Conservation (phyloP, 148 eudicot species). For the Pharnaceum exiguum region DNA sequence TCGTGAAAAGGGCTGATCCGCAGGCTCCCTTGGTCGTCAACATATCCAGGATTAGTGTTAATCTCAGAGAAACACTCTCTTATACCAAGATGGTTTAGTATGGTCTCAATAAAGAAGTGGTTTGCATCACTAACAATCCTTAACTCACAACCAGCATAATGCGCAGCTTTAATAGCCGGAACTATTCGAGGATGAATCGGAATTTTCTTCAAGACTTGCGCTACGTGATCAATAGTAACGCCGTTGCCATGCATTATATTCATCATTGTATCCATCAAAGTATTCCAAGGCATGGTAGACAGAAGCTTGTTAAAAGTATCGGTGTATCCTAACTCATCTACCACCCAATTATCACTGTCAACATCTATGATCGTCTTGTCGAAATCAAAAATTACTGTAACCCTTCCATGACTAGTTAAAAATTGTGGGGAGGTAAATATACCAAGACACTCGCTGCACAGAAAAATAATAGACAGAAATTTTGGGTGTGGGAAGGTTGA, state of each 20-base stretch:
- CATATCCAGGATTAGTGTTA: conserved; percentile 59
- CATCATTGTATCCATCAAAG: conserved; percentile 82
- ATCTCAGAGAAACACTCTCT: conserved; percentile 64
- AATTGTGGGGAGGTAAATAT: conserved; percentile 8
- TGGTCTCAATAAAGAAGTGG: conserved; percentile 68
- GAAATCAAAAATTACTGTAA: conserved; percentile 73
- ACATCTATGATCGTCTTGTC: conserved; percentile 85
- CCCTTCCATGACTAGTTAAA: conserved; percentile 41
- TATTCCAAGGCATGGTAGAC: conserved; percentile 89
- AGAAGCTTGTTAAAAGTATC: conserved; percentile 69
- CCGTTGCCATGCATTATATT: conserved; percentile 66
- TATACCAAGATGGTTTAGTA: conserved; percentile 56
- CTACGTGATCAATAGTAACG: conserved; percentile 54
- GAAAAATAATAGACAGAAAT: neutral
- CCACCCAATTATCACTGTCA: conserved; percentile 88
- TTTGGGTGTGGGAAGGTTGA: neutral
- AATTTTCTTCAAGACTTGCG: conserved; percentile 46
- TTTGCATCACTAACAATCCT: conserved; percentile 90
- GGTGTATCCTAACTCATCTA: conserved; percentile 61
- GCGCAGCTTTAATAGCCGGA: conserved; percentile 63
- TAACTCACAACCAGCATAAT: conserved; percentile 82
- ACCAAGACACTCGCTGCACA: neutral
- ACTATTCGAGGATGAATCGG: conserved; percentile 64
- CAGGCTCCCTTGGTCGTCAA: conserved; percentile 57
- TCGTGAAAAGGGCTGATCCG: conserved; percentile 62